Evolutionary conservation across 192 early-diverging fungal genomes (phyloP), one percentile per base, ranked within the genome.

Genomic region (Obelidium mucronatum): DNA sequence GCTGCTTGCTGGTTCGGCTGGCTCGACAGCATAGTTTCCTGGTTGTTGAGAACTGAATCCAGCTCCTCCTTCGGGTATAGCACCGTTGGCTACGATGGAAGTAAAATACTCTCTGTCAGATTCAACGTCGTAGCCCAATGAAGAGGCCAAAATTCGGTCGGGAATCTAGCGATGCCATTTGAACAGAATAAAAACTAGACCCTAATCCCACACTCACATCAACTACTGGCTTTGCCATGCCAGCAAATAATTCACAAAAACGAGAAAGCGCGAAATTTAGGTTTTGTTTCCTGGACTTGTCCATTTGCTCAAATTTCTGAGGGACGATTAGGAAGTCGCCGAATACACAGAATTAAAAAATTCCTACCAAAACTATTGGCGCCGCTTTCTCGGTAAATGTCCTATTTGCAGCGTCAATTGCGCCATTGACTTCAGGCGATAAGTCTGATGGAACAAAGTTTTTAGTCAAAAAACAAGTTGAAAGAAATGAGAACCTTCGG

Each of bases 301-400:
- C 82, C 78, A 83, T 80, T 31, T 34, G n/a, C 78, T 83, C 76
- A 71, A 80, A 83, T 74, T 71, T 79, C 79, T 83, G 24, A 39
- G 4, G 22, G n/a, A 31, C 31, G 52, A 13, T 28, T 73, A 30
- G 15, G 54, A 55, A 42, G 31, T 24, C n/a, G 24, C 33, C 40
- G 68, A 1, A 40, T 17, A 22, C 8, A 30, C 48, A n/a, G n/a
- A n/a, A n/a, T n/a, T 33, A n/a, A 30, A 35, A n/a, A 3, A 34
- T 1, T 34, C 70, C 19, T 51, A 82, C 81, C 72, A 64, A 40
- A 48, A 82, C 59, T 13, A 77, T 39, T 33, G 79, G 58, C n/a
- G 36, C 64, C 11, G 73, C 79, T 36, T 78, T 58, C 2, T 76
- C 71, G 19, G 44, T 22, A 70, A 79, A 83, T 34, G 54, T 22